Percentiles rank a stretch among this genome's conserved stretches.
Conservation (phyloP, 495 filamentous ascomycete genomes). For the Penicillium arizonense region DNA sequence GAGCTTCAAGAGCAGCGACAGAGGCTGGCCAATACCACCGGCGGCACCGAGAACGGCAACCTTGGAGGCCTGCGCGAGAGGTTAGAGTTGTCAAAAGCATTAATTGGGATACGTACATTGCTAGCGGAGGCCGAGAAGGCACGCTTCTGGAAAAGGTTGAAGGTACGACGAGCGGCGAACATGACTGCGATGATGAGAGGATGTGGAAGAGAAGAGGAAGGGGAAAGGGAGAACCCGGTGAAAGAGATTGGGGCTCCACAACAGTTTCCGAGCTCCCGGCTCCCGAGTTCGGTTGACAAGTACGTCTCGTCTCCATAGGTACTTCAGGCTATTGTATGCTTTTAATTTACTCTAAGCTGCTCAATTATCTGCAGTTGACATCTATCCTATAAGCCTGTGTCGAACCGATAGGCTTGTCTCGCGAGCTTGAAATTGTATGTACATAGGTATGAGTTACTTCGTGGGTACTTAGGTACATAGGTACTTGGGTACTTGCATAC, state of each 20-base stretch:
- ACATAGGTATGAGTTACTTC: too few relatives aligned
- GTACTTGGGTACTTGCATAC: too few relatives aligned
- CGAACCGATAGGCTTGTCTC: too few relatives aligned
- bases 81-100: constrained; percentile 8
- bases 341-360: too few relatives aligned
- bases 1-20: constrained; percentile 96
- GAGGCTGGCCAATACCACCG: constrained; percentile 96
- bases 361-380: not conserved
- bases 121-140: constrained; percentile 90
- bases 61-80: constrained; percentile 75
- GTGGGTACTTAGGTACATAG: too few relatives aligned
- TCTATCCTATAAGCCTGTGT: too few relatives aligned
- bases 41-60: constrained; percentile 93
- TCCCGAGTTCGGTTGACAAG: constrained; percentile 19
- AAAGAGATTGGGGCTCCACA: constrained; percentile 22
- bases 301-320: too few relatives aligned
- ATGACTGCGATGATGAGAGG: constrained; percentile 40
- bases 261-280: constrained; percentile 21
- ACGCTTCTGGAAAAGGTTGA: constrained; percentile 74
- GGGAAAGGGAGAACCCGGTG: constrained; percentile 22
- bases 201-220: constrained; percentile 19
- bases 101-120: constrained; percentile 60
- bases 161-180: constrained; percentile 73
- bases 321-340: too few relatives aligned
- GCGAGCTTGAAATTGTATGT: not conserved